These are phyloP conservation scores for Brasenia schreberi DNA, from an alignment of 164 flowering plant genomes.

Conservation along the genomic window DNA sequence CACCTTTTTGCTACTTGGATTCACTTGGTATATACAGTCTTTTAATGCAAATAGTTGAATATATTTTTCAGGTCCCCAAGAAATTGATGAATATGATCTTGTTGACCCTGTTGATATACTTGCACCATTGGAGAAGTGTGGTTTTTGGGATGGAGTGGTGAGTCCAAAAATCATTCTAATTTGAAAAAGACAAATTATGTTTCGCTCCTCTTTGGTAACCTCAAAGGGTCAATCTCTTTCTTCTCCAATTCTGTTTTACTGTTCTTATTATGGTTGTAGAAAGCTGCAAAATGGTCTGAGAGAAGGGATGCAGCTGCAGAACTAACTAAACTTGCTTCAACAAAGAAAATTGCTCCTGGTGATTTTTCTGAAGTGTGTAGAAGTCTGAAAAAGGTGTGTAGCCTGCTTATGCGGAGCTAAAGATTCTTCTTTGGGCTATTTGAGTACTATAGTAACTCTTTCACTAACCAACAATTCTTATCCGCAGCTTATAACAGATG, in stretches of 20 bases:
- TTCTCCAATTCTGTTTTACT: background rate
- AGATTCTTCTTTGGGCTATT: background rate
- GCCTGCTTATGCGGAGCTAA: background rate
- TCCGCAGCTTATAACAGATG: constrained; percentile 90
- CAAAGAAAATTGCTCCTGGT: constrained; percentile 86
- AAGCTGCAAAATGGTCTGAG: constrained; percentile 97
- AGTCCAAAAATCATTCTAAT: constrained; percentile 12
- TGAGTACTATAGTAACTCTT: background rate
- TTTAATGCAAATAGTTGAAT: too few species aligned
- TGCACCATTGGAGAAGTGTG: constrained; percentile 87
- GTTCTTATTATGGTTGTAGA: constrained; percentile 25
- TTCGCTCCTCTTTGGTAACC: background rate
- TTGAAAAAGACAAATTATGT: background rate
- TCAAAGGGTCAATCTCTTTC: background rate
- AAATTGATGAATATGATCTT: constrained; percentile 95
- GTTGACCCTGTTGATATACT: constrained; percentile 97
- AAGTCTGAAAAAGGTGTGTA: constrained; percentile 87
- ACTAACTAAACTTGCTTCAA: constrained; percentile 86
- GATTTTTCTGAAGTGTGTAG: constrained; percentile 90
- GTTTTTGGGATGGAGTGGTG: constrained; percentile 99
- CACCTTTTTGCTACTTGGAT: too few species aligned
- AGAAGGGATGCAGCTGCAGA: constrained; percentile 94
- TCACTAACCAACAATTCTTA: constrained; percentile 1
- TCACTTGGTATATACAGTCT: too few species aligned
- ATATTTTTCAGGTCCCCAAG: constrained; percentile 56